Conservation (phyloP, 352 stramenopile genomes). For the Detonula confervacea region DNA sequence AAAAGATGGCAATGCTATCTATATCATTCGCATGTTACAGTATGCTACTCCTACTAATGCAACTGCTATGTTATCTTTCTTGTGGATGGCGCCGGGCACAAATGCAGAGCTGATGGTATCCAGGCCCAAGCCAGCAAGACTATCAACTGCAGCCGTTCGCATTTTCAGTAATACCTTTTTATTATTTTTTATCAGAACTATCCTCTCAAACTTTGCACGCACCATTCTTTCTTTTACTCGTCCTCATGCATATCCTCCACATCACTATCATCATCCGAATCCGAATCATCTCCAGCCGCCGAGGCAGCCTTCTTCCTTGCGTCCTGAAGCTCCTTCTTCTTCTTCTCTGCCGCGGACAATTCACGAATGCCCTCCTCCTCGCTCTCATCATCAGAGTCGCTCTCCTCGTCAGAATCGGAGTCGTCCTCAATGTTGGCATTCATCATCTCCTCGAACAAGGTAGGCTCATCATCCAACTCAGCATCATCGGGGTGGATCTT, state of each 20-base stretch:
- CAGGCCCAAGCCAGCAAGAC: too few relatives aligned
- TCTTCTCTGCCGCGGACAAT: conserved; percentile 59
- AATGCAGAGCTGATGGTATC: too few relatives aligned
- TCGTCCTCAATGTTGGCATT: conserved; percentile 88
- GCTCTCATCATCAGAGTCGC: conserved; percentile 63
- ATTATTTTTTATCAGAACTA: background rate
- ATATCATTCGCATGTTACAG: too few relatives aligned
- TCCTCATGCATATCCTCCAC: conserved; percentile 67
- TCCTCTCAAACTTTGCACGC: background rate
- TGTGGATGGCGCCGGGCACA: too few relatives aligned
- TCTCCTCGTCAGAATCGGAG: conserved; percentile 78
- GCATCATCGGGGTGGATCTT: conserved; percentile 97
- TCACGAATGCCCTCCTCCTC: conserved; percentile 68
- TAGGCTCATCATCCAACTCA: conserved; percentile 99
- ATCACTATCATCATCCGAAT: conserved; percentile 59
- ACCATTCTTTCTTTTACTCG: conserved; percentile 31
- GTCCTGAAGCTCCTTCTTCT: conserved; percentile 67
- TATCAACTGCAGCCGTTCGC: too few relatives aligned
- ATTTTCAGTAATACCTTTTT: too few relatives aligned
- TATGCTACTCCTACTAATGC: too few relatives aligned
- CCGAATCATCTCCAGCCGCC: conserved; percentile 65
- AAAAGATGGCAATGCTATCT: too few relatives aligned
- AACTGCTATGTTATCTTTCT: too few relatives aligned
- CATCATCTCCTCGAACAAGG: conserved; percentile 97
- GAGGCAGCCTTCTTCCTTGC: conserved; percentile 61